Evolutionary conservation across 768 basidiomycete species (phyloP).

Genomic region (Leccinum disarticulatum): DNA sequence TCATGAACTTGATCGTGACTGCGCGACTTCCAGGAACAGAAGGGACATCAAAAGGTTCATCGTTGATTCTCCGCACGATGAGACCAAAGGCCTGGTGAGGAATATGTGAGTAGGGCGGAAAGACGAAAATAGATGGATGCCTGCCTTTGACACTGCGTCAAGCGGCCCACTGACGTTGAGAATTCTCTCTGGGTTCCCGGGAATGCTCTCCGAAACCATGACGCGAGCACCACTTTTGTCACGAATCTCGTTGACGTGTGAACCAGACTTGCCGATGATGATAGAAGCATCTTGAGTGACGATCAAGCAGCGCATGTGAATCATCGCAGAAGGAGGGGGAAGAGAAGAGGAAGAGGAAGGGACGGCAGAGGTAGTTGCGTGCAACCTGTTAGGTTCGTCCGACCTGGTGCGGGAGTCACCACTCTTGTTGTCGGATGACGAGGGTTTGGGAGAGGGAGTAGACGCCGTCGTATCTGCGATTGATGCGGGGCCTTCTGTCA

Average conservation of each 20-base stretch:
- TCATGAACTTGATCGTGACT: conserved; percentile 99
- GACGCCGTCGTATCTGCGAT: conserved; percentile 50
- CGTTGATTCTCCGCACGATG: conserved; percentile 97
- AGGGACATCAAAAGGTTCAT: conserved; percentile 97
- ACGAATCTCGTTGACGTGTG: conserved; percentile 97
- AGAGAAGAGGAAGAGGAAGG: conserved; percentile 49
- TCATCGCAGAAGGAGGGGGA: conserved; percentile 72
- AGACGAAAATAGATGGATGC: conserved; percentile 19
- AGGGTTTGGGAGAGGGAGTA: conserved; percentile 54
- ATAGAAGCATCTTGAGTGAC: conserved; percentile 99
- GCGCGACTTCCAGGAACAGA: conserved; percentile 97
- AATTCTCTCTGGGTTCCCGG: conserved; percentile 98
- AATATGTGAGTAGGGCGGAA: conserved; percentile 1
- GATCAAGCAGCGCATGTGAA: conserved; percentile 97
- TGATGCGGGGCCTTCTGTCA: conserved; percentile 49
- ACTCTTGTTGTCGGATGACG: conserved; percentile 43
- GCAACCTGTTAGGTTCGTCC: conserved; percentile 39
- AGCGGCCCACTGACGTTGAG: conserved; percentile 94
- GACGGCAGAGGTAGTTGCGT: conserved; percentile 47
- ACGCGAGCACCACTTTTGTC: conserved; percentile 97
- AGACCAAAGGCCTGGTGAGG: conserved; percentile 87
- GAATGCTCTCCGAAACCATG: conserved; percentile 97
- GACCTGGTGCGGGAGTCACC: conserved; percentile 38
- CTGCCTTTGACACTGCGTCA: conserved; percentile 97
- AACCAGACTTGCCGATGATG: conserved; percentile 95